These are phyloP conservation scores for Alternaria conjuncta DNA, from an alignment of 2,329 filamentous ascomycete species.

Conservation along the genomic window DNA sequence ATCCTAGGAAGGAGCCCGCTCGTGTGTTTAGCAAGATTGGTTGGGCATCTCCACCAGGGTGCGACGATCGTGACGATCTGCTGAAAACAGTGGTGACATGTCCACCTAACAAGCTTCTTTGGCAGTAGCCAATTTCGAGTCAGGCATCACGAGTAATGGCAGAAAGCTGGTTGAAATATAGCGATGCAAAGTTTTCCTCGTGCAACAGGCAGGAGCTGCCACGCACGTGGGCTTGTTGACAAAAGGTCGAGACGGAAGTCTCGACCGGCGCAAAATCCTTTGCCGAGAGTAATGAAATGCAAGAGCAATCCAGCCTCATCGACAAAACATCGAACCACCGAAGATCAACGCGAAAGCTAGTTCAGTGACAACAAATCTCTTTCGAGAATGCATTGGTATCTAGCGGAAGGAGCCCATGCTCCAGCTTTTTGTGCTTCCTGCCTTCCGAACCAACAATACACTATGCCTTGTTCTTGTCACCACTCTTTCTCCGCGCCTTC, in stretches of 20 bases:
- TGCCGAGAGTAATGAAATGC: not conserved
- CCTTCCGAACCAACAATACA: not conserved
- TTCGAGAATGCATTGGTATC: conserved; percentile 1
- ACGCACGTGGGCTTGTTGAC: not conserved
- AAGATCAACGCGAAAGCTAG: not conserved
- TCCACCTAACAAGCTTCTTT: not conserved
- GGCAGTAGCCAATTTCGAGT: not conserved
- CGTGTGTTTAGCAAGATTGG: not conserved
- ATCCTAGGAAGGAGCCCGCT: not conserved
- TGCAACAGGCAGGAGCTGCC: not conserved
- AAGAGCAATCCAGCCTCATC: not conserved
- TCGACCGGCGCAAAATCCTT: not conserved
- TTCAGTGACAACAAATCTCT: not conserved
- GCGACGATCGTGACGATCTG: not conserved
- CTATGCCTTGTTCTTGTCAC: conserved; percentile 27
- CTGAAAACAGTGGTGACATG: not conserved
- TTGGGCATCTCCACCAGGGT: not conserved
- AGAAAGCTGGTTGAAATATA: not conserved
- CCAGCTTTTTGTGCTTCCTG: not conserved
- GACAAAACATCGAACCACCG: not conserved
- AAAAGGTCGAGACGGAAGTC: not conserved
- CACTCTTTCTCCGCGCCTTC: conserved; percentile 27
- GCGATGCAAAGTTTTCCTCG: not conserved
- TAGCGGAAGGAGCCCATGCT: not conserved
- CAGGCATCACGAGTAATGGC: not conserved